Evolutionary conservation across 148 eudicot genomes (phyloP), one percentile per base, ranked within the genome.

Genomic region (Persicaria maculosa): DNA sequence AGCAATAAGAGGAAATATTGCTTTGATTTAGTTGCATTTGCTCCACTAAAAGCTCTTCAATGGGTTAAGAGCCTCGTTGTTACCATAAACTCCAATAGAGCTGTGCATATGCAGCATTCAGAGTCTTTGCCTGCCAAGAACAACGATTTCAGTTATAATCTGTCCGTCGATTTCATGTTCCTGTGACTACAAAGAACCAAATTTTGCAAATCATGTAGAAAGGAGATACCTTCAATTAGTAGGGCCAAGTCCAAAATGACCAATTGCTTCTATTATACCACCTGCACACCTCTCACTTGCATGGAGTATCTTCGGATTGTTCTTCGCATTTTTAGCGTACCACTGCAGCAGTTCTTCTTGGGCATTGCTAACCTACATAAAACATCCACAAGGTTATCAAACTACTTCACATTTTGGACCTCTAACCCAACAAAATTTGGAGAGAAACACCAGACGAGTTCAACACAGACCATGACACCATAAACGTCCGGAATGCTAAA

Each of bases 221-320:
- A 31, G 40, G 40, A 31, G 2, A 31, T 31, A 52, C 12, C 40
- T 25, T 59, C 67, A 59, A 20, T 65, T 65, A 43, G 40, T 40
- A 68, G 88, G 50, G 57, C 93, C 90, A 68, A 89, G 93, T 45
- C 77, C 80, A 79, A 89, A 89, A 77, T 85, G 90, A 55, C 92
- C 88, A 76, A 88, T 88, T 79, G 92, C 92, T 79, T 88, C 83
- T 70, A 88, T 86, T 78, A 88, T 88, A 77, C 90, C 92, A 62
- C 85, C 88, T 72, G 93, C 93, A 83, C 93, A 89, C 74, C 90
- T 89, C 84, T 89, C 88, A 44, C 80, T 86, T 40, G 90, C 87
- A 81, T 86, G 90, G 74, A 89, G 74, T 79, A 89, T 77, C 79
- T 85, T 89, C 31, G 86, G 87, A 76, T 89, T 89, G 68, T 79